Percentiles rank a stretch among this genome's conserved stretches.
These are phyloP conservation scores for Silene latifolia DNA, from an alignment of 148 eudicot genomes.

Conservation along the genomic window DNA sequence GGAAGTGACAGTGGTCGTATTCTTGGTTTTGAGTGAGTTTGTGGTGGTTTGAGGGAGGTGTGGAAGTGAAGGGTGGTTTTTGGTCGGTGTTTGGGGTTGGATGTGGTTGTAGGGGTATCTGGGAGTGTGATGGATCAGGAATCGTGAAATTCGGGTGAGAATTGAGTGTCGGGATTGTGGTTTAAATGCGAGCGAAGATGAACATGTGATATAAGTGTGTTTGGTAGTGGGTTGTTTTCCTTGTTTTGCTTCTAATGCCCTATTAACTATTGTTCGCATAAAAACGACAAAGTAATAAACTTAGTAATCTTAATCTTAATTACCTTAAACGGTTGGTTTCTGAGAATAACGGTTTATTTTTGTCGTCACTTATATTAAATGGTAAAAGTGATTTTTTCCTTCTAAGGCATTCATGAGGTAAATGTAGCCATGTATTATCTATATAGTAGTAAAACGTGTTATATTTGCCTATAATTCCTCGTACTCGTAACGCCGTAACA, in stretches of 20 bases:
- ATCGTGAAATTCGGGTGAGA: conserved; percentile 18
- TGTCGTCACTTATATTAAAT: background rate
- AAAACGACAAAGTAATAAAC: background rate
- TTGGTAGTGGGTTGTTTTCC: background rate
- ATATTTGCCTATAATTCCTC: background rate
- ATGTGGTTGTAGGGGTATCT: conserved; percentile 21
- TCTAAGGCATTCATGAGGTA: background rate
- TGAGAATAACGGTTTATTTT: background rate
- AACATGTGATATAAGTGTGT: conserved; percentile 24
- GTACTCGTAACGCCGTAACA: background rate
- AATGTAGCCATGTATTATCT: background rate
- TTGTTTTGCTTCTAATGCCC: background rate
- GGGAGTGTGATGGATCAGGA: conserved; percentile 27
- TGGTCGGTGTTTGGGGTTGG: background rate
- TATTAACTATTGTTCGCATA: background rate
- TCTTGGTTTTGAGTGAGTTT: conserved; percentile 29
- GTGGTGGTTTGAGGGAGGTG: conserved; percentile 16
- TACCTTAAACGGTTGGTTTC: background rate
- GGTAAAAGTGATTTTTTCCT: background rate
- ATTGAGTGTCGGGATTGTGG: conserved; percentile 18
- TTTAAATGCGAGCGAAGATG: conserved; percentile 36
- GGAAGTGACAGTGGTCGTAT: conserved; percentile 42
- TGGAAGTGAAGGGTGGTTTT: background rate
- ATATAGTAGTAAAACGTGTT: background rate
- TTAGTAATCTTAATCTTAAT: too few relatives aligned